Evolutionary conservation across 768 basidiomycete species (phyloP), one percentile per base, ranked within the genome.

Genomic region (Boletus fagicola): DNA sequence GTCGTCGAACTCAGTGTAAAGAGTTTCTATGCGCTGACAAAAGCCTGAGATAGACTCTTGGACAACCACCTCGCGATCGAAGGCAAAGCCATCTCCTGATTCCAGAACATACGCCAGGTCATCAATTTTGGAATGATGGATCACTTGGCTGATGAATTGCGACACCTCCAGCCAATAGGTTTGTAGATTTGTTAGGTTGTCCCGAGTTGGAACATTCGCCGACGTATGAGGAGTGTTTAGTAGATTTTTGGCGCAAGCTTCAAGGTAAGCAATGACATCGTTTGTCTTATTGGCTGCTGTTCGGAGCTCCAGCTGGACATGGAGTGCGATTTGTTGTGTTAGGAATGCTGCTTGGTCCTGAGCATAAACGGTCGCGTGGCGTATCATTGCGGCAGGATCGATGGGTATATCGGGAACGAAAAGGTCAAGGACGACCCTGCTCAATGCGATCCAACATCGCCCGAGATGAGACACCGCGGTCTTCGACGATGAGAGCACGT

Each of bases 31-130:
- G 11, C 96, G 84, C 49, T 85, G 88, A 38, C 79, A 74, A 67
- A 98, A 95, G 8, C 89, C 87, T 2, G 81, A 74, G 46, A 95
- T 81, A 4, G 92, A 89, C 43, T 87, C 83, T 68, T 97, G 94
- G 28, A 91, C 67, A 40, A 90, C 85, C 44, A 79, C 73, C 73
- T 94, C 92, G 20, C 85, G 84, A 38, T 77, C 70, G 6, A 64
- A 43, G 20, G 80, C 80, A 54, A 74, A 71, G 5, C 67, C 43
- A 8, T 79, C 75, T 20, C 72, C 66, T 7, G 65, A 61, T 51
- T 71, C 62, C n/a, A 85, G 69, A 13, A 69, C 65, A 22, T 54
- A 50, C 0, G 77, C 59, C 15, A 96, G 73, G 12, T 77, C 68
- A 42, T 79, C 73, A 11, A 90, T 67, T 66, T 84, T 86, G 5